phyloP scores from a whole-genome alignment of 2,329 filamentous ascomycete species.

The Colletotrichum spinosum region DNA sequence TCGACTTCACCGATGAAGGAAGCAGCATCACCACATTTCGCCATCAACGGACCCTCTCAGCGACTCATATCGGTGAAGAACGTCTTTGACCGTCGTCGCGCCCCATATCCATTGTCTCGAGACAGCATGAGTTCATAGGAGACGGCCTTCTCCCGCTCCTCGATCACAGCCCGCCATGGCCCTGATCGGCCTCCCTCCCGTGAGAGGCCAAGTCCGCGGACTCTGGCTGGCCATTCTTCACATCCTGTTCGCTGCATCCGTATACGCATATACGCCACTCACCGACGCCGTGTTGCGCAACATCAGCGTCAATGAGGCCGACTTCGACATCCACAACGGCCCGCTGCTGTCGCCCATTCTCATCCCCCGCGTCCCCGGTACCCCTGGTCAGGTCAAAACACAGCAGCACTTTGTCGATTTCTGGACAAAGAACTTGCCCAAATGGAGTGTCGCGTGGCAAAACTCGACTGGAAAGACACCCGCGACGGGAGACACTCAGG shows the following conservation, averaged over 20 bases:
- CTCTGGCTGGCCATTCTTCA: slow-evolving; percentile 33
- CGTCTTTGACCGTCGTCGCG: neutral
- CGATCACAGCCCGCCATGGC: slow-evolving; percentile 31
- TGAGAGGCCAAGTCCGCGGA: slow-evolving; percentile 29
- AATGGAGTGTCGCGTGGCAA: slow-evolving; percentile 78
- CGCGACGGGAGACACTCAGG: slow-evolving; percentile 67
- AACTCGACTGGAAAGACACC: slow-evolving; percentile 81
- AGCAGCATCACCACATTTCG: slow-evolving; percentile 12
- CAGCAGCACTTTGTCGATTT: slow-evolving; percentile 80
- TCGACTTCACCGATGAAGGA: slow-evolving; percentile 20
- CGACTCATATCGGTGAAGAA: too few species aligned
- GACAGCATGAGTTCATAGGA: slow-evolving; percentile 34
- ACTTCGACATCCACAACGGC: slow-evolving; percentile 77
- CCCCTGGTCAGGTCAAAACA: slow-evolving; percentile 72
- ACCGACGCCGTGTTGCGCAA: slow-evolving; percentile 73
- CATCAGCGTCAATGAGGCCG: slow-evolving; percentile 71
- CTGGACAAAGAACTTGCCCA: slow-evolving; percentile 74
- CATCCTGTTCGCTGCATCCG: slow-evolving; percentile 42
- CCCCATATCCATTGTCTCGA: neutral
- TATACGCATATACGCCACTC: slow-evolving; percentile 55
- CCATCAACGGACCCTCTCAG: neutral
- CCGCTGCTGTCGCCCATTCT: slow-evolving; percentile 81
- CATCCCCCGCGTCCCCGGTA: slow-evolving; percentile 79
- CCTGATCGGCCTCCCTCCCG: slow-evolving; percentile 26
- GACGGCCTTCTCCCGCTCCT: slow-evolving; percentile 11